Evolutionary conservation across 352 stramenopile species (phyloP), one percentile per base, ranked within the genome.

Genomic region (Phytophthora capsici): DNA sequence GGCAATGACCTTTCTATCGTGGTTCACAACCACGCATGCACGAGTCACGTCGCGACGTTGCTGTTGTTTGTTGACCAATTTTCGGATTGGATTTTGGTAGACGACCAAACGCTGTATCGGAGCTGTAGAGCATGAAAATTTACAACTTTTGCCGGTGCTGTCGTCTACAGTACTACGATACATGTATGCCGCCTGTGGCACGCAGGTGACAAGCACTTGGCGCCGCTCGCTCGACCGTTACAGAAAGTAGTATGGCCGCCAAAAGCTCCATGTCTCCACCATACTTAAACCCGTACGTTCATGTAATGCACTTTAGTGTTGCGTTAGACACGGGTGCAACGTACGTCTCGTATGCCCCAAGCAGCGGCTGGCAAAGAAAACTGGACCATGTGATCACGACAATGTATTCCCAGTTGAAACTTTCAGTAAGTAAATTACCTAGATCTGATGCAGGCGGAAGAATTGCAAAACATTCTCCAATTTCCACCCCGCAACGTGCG

Each of bases 271-370:
- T 43, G 19, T 28, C 19, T 58, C 51, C 51, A 48, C 37, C 22
- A 52, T 46, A 36, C 20, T 20, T 2, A 47, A n/a, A 12, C 26
- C n/a, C n/a, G n/a, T n/a, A n/a, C n/a, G n/a, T n/a, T n/a, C n/a
- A n/a, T n/a, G n/a, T n/a, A 47, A 57, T 57, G 49, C 25, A 26
- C 40, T 51, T 50, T 57, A 16, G 46, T 19, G 44, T 30, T 56
- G 40, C 26, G 46, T 64, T 57, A 56, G 57, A 64, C 57, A 64
- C 57, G 46, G 57, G 46, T 64, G 45, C 55, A 47, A 47, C 44
- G 19, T 55, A 10, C 26, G 49, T 26, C 45, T 57, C 7, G 4
- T n/a, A 30, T 14, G 19, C 28, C 7, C 20, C 20, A 16, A 40
- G 26, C 25, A 54, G 30, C 26, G 47, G 32, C 30, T 56, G 48